A percentile compares a stretch with the other conserved stretches of the same genome.
phyloP scores from a whole-genome alignment of 768 basidiomycete genomes.

The Pisolithus microcarpus region DNA sequence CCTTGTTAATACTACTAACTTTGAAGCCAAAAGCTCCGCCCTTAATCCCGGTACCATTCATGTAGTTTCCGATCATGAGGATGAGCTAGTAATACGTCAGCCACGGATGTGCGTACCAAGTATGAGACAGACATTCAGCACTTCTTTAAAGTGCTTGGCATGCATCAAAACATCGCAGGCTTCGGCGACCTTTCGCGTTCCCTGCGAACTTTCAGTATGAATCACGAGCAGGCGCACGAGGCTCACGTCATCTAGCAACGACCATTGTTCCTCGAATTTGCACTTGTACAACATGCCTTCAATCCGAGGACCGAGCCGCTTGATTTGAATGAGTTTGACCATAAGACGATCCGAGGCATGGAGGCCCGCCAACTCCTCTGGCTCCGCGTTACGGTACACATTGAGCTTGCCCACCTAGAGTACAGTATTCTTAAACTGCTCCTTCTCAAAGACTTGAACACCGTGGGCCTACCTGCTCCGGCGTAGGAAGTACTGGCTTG shows the following conservation, averaged over 20 bases:
- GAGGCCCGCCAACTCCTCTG: slow-evolving; percentile 79
- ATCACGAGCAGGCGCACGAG: background rate
- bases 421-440: background rate
- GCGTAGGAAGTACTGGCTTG: slow-evolving; percentile 80
- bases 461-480: slow-evolving; percentile 61
- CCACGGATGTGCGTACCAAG: background rate
- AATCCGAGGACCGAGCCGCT: slow-evolving; percentile 79
- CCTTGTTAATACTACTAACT: slow-evolving; percentile 96
- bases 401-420: slow-evolving; percentile 79
- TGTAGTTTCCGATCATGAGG: slow-evolving; percentile 92
- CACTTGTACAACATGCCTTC: slow-evolving; percentile 94
- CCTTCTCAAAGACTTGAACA: background rate
- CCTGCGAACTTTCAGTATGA: slow-evolving; percentile 36
- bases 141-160: slow-evolving; percentile 84
- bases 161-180: slow-evolving; percentile 74
- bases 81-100: slow-evolving; percentile 52
- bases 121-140: slow-evolving; percentile 60
- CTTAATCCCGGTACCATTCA: slow-evolving; percentile 94
- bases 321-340: slow-evolving; percentile 94
- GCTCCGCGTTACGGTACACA: slow-evolving; percentile 78
- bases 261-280: slow-evolving; percentile 80
- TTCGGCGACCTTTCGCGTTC: slow-evolving; percentile 70
- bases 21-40: slow-evolving; percentile 97
- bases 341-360: slow-evolving; percentile 94
- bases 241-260: slow-evolving; percentile 72